Conservation (phyloP, 345 rosid genomes). For the Noccaea caerulescens region DNA sequence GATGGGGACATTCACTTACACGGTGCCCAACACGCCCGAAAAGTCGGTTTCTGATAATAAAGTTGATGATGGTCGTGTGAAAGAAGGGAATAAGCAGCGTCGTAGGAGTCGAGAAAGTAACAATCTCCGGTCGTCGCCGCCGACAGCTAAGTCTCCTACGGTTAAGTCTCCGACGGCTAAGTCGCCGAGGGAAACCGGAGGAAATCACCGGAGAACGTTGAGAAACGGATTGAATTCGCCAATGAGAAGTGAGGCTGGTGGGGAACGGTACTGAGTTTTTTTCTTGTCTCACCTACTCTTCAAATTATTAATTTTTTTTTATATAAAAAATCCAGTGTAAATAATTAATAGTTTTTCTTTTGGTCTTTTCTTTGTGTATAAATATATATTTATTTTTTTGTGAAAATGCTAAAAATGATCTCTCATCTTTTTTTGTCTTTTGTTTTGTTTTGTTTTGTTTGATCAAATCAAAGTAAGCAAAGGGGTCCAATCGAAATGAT, state of each 20-base stretch:
- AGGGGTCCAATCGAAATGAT: constrained; percentile 11
- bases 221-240: constrained; percentile 52
- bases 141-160: constrained; percentile 45
- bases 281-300: constrained; percentile 21
- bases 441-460: constrained; percentile 7
- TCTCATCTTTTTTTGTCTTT: background rate
- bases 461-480: constrained; percentile 22
- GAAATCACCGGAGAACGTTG: constrained; percentile 42
- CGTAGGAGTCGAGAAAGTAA: constrained; percentile 44
- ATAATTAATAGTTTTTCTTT: constrained; percentile 10
- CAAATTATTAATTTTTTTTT: background rate
- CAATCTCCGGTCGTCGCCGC: constrained; percentile 33
- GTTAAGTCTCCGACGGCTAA: constrained; percentile 34
- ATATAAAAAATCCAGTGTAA: constrained; percentile 10
- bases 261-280: constrained; percentile 41
- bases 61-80: constrained; percentile 38
- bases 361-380: constrained; percentile 12
- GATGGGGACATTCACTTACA: constrained; percentile 65
- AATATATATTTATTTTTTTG: background rate
- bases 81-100: constrained; percentile 46
- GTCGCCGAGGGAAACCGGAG: constrained; percentile 16
- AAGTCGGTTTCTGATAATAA: constrained; percentile 29
- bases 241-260: constrained; percentile 46
- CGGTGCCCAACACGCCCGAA: constrained; percentile 53
- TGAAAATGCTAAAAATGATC: constrained; percentile 1